Conservation (phyloP, 2,329 filamentous ascomycete genomes). For the Myriosclerotinia scirpicola region DNA sequence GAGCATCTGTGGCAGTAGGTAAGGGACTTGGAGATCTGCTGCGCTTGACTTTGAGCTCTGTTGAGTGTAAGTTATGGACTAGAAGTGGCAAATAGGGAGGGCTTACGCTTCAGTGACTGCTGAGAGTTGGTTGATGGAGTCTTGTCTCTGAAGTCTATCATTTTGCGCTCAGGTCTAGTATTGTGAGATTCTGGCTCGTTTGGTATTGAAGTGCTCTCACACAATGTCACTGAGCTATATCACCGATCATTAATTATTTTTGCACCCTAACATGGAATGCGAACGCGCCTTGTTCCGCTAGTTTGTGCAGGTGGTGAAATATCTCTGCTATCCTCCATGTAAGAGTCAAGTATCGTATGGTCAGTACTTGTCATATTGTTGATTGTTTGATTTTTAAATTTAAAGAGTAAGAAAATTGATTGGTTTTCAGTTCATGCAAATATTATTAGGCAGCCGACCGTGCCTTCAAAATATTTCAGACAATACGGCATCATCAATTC, state of each 20-base stretch:
- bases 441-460: too few species aligned
- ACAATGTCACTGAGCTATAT: not conserved
- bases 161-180: not conserved
- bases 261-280: not conserved
- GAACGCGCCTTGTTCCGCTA: not conserved
- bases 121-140: not conserved
- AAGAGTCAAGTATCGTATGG: not conserved
- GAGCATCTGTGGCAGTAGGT: not conserved
- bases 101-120: not conserved
- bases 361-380: too few species aligned
- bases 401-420: too few species aligned
- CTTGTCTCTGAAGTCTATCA: not conserved
- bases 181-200: not conserved
- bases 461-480: too few species aligned
- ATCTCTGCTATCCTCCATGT: too few species aligned
- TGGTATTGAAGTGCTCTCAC: not conserved
- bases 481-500: too few species aligned
- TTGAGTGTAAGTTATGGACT: not conserved
- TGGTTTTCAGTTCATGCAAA: too few species aligned
- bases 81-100: not conserved
- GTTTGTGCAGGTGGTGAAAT: not conserved
- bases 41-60: not conserved
- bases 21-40: conserved; percentile 2
- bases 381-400: too few species aligned
- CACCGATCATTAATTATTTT: not conserved